phyloP scores from a whole-genome alignment of 2,329 filamentous ascomycete species.

The Furcasterigmium sp. region DNA sequence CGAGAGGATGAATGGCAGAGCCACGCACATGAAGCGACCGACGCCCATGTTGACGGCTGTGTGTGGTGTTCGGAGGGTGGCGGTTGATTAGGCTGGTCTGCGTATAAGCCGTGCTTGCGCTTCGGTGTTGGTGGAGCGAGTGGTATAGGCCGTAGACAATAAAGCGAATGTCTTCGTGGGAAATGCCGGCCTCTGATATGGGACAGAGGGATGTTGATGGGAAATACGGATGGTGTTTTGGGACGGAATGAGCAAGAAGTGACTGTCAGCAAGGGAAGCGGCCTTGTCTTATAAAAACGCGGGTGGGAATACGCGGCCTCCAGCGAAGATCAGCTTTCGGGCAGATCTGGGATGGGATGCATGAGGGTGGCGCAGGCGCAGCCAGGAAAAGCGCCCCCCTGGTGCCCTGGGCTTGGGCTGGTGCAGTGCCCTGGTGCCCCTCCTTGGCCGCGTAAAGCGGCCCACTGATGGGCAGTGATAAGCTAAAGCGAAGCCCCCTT shows the following conservation, averaged over 20 bases:
- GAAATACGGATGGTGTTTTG: not conserved
- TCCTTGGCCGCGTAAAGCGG: not conserved
- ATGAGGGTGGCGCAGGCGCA: conserved; percentile 1
- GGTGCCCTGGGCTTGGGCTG: not conserved
- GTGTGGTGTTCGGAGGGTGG: conserved; percentile 11
- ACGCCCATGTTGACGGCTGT: conserved; percentile 44
- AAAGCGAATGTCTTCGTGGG: no score
- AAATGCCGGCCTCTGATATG: no score
- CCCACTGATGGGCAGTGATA: conserved; percentile 4
- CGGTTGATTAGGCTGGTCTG: not conserved
- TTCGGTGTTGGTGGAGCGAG: no score
- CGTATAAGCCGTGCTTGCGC: no score
- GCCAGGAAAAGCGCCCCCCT: not conserved
- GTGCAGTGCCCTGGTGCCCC: no score
- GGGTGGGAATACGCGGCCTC: not conserved
- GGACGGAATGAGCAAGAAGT: conserved; percentile 3
- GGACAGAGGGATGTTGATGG: conserved; percentile 3
- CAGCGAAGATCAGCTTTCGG: not conserved
- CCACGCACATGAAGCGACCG: conserved; percentile 81
- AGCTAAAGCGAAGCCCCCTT: not conserved
- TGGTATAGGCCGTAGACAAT: no score
- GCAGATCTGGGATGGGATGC: not conserved
- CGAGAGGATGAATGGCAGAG: conserved; percentile 78
- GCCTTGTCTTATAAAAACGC: not conserved
- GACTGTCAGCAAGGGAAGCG: not conserved